Evolutionary conservation across 441 rosid species (phyloP).

Genomic region (Gossypium lobatum): DNA sequence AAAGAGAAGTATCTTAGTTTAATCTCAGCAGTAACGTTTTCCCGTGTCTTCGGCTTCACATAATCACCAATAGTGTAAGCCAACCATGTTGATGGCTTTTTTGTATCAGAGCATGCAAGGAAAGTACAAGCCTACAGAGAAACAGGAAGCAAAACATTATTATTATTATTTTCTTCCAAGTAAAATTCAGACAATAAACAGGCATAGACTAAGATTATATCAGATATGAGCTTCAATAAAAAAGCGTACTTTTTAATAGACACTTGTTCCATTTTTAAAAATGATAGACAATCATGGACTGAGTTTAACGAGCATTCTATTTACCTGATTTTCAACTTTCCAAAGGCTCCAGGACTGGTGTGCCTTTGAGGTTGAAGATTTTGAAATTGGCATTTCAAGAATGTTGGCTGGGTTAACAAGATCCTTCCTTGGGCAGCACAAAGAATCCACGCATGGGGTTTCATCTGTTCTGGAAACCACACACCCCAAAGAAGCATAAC

Average conservation of each 20-base stretch:
- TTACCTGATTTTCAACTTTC: conserved; percentile 98
- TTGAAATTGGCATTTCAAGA: conserved; percentile 67
- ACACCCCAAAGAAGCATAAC: conserved; percentile 92
- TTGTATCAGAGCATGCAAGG: conserved; percentile 87
- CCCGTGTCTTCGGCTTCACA: conserved; percentile 80
- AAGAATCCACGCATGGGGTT: conserved; percentile 53
- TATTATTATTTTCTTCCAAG: conserved; percentile 5
- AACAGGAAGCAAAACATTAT: conserved; percentile 20
- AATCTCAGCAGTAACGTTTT: conserved; percentile 81
- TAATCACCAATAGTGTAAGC: conserved; percentile 87
- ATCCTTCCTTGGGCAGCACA: conserved; percentile 97
- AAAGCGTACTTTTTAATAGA: neutral
- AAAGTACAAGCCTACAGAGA: conserved; percentile 88
- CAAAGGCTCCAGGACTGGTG: conserved; percentile 96
- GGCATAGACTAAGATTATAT: conserved; percentile 5
- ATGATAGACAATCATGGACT: neutral
- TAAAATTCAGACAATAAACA: conserved; percentile 12
- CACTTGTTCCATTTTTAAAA: conserved; percentile 4
- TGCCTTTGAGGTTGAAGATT: conserved; percentile 71
- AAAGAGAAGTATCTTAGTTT: conserved; percentile 81
- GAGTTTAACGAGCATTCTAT: conserved; percentile 13
- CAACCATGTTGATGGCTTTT: conserved; percentile 73
- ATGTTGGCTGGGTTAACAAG: conserved; percentile 83
- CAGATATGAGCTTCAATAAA: neutral
- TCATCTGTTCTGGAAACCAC: conserved; percentile 76